Evolutionary conservation across 140 eudicot species (phyloP).

Genomic region (Anethum foeniculum): DNA sequence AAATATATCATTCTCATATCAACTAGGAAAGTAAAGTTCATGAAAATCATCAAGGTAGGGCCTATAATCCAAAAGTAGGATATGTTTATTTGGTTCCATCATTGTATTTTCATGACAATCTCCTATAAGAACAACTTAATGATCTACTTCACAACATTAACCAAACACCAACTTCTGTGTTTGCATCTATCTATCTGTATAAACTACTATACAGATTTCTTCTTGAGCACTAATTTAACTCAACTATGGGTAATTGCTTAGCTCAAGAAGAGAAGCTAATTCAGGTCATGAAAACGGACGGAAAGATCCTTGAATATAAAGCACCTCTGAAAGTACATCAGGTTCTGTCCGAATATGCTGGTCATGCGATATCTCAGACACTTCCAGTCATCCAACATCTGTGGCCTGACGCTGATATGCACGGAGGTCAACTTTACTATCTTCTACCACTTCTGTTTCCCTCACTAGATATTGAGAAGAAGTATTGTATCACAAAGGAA

Average conservation of each 20-base stretch:
- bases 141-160: not conserved
- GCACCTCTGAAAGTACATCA: slow-evolving; percentile 33
- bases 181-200: not conserved
- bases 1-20: not conserved
- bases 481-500: slow-evolving; percentile 15
- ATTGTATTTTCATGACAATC: not conserved
- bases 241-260: slow-evolving; percentile 67
- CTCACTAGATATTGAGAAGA: slow-evolving; percentile 16
- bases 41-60: not conserved
- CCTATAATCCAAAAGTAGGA: not conserved
- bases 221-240: not conserved
- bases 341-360: slow-evolving; percentile 22
- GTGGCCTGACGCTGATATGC: slow-evolving; percentile 25
- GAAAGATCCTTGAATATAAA: slow-evolving; percentile 35
- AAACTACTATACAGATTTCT: not conserved
- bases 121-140: slow-evolving; percentile 1
- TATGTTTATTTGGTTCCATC: not conserved
- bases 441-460: slow-evolving; percentile 35
- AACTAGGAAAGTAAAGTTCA: not conserved
- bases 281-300: slow-evolving; percentile 39
- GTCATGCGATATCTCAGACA: slow-evolving; percentile 32
- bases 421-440: slow-evolving; percentile 32
- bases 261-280: slow-evolving; percentile 35
- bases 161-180: not conserved
- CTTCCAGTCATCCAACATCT: slow-evolving; percentile 28